These are phyloP conservation scores for Gaeumannomyces tritici DNA, from an alignment of 2,329 filamentous ascomycete genomes.

Conservation along the genomic window DNA sequence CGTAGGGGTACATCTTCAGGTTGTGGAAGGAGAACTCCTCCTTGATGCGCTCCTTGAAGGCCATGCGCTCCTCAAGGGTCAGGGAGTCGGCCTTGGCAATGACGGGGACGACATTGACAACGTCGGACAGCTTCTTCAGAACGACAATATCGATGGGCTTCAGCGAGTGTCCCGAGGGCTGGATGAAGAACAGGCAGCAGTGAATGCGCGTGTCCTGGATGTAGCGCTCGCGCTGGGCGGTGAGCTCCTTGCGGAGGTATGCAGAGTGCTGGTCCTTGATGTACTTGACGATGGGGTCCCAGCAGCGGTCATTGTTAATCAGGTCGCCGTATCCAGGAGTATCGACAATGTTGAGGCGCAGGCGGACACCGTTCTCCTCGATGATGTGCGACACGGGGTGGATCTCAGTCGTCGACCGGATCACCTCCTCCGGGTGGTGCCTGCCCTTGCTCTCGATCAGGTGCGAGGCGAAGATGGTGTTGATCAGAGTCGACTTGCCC, in stretches of 20 bases:
- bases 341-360: conserved; percentile 97
- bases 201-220: conserved; percentile 99
- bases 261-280: conserved; percentile 99
- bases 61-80: conserved; percentile 87
- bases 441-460: conserved; percentile 98
- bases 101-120: conserved; percentile 97
- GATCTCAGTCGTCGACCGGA: conserved; percentile 94
- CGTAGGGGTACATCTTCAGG: conserved; percentile 99
- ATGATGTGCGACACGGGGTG: conserved; percentile 97
- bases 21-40: conserved; percentile 99
- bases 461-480: conserved; percentile 99
- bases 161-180: conserved; percentile 92
- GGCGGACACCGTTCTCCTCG: conserved; percentile 96
- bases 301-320: conserved; percentile 99
- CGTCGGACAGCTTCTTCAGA: conserved; percentile 97
- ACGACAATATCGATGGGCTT: conserved; percentile 99
- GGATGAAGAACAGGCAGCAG: conserved; percentile 99
- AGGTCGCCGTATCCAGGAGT: conserved; percentile 97
- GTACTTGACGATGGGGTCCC: conserved; percentile 99
- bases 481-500: conserved; percentile 98
- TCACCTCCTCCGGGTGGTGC: conserved; percentile 81
- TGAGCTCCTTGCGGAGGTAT: conserved; percentile 98
- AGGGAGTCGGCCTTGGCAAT: conserved; percentile 97
- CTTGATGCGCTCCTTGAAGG: conserved; percentile 99
- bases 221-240: conserved; percentile 96